Conservation (phyloP, 495 filamentous ascomycete species). For the Cairneyella variabilis region DNA sequence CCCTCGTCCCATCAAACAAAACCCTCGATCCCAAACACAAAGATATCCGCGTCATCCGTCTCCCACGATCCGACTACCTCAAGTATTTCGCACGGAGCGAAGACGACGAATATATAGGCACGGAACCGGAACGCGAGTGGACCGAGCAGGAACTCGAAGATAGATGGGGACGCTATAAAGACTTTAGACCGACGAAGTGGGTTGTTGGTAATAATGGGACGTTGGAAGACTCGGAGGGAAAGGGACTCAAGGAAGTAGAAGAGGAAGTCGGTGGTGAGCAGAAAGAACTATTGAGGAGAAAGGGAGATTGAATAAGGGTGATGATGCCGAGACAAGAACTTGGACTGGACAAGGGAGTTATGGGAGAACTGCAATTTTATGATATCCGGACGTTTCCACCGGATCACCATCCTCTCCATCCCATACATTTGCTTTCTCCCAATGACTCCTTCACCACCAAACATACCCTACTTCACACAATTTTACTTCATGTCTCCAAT, state of each 20-base stretch:
- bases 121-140: constrained; percentile 8
- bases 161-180: constrained; percentile 8
- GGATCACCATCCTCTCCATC: too few relatives aligned
- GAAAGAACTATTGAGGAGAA: too few relatives aligned
- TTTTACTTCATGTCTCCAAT: too few relatives aligned
- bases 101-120: constrained; percentile 5
- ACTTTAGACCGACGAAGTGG: constrained; percentile 1
- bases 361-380: too few relatives aligned
- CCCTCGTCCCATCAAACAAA: not conserved
- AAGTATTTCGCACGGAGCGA: constrained; percentile 14
- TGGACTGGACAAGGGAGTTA: too few relatives aligned
- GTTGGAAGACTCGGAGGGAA: not conserved
- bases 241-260: not conserved
- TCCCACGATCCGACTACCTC: constrained; percentile 10
- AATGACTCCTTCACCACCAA: not conserved
- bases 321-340: too few relatives aligned
- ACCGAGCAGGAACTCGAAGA: constrained; percentile 9
- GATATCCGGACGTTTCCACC: too few relatives aligned
- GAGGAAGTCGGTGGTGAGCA: too few relatives aligned
- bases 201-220: not conserved
- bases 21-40: not conserved
- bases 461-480: too few relatives aligned
- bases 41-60: constrained; percentile 5
- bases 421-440: too few relatives aligned
- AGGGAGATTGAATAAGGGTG: too few relatives aligned